Evolutionary conservation across 192 early-diverging fungal species (phyloP).

Genomic region (Geranomyces michiganensis): DNA sequence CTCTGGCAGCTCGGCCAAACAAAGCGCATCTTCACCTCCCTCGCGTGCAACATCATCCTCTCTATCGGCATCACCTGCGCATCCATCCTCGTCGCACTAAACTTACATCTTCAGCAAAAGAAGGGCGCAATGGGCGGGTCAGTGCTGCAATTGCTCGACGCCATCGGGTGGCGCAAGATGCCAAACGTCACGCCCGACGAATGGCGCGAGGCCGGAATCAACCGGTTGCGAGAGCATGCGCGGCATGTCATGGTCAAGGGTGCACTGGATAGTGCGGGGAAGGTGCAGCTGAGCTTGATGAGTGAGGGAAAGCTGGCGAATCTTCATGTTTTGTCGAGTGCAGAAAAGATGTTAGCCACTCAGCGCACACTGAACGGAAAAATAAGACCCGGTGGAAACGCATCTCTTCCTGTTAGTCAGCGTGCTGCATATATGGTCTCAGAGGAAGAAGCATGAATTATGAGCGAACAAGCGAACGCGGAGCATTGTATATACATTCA

Average conservation of each 20-base stretch:
- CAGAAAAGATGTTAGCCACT: too few relatives aligned
- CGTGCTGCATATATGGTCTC: too few relatives aligned
- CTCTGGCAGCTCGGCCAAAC: not conserved
- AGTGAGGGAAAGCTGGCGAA: not conserved
- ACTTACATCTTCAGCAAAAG: not conserved
- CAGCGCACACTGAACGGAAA: too few relatives aligned
- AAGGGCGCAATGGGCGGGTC: not conserved
- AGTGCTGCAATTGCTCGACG: not conserved
- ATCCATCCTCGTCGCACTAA: not conserved
- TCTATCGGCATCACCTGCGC: not conserved
- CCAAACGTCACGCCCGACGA: not conserved
- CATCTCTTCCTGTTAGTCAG: too few relatives aligned
- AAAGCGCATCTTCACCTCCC: not conserved
- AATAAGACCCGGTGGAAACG: too few relatives aligned
- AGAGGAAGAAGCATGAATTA: too few relatives aligned
- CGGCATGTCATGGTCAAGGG: not conserved
- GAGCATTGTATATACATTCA: too few relatives aligned
- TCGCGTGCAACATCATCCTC: slow-evolving; percentile 15
- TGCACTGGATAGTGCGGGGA: not conserved
- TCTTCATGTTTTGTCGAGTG: too few relatives aligned
- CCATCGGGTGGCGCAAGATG: too few relatives aligned
- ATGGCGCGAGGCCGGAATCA: not conserved
- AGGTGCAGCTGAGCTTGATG: not conserved
- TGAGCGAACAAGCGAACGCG: too few relatives aligned
- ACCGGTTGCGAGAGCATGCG: not conserved